Conservation (phyloP, 192 early-diverging fungal species). For the Anaeromyces robustus region DNA sequence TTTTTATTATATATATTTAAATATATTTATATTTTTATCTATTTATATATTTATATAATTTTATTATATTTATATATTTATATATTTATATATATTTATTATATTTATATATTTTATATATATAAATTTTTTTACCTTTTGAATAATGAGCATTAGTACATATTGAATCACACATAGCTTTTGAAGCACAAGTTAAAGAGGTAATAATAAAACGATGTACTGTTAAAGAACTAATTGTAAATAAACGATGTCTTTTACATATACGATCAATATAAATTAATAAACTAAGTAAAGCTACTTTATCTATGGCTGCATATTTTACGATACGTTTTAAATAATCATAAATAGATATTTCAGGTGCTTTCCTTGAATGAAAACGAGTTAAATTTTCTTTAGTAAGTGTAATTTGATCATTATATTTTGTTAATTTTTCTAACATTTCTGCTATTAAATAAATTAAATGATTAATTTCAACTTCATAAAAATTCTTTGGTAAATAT, state of each 20-base stretch:
- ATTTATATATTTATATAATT: too few relatives aligned
- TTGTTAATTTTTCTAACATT: slow-evolving; percentile 29
- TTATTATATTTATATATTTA: too few relatives aligned
- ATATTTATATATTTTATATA: too few relatives aligned
- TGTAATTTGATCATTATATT: slow-evolving; percentile 55
- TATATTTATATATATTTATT: too few relatives aligned
- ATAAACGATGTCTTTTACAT: slow-evolving; percentile 50
- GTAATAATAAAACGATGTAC: slow-evolving; percentile 89
- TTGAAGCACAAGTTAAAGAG: slow-evolving; percentile 68
- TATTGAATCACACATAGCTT: slow-evolving; percentile 83
- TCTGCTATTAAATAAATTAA: slow-evolving; percentile 10
- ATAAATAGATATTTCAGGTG: slow-evolving; percentile 64
- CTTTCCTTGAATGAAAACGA: slow-evolving; percentile 85
- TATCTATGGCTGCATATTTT: slow-evolving; percentile 81
- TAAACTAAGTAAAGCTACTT: slow-evolving; percentile 68
- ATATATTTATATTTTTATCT: too few relatives aligned
- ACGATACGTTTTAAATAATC: slow-evolving; percentile 86
- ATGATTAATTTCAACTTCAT: background rate
- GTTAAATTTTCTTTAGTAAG: slow-evolving; percentile 48
- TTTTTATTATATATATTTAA: too few relatives aligned
- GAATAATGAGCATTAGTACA: slow-evolving; percentile 92
- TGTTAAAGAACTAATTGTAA: slow-evolving; percentile 86
- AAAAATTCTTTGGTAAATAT: background rate
- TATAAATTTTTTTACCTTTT: slow-evolving; percentile 18
- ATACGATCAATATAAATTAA: slow-evolving; percentile 89